Evolutionary conservation across 257 asterid species (phyloP).

Genomic region (Eustoma russellianum): DNA sequence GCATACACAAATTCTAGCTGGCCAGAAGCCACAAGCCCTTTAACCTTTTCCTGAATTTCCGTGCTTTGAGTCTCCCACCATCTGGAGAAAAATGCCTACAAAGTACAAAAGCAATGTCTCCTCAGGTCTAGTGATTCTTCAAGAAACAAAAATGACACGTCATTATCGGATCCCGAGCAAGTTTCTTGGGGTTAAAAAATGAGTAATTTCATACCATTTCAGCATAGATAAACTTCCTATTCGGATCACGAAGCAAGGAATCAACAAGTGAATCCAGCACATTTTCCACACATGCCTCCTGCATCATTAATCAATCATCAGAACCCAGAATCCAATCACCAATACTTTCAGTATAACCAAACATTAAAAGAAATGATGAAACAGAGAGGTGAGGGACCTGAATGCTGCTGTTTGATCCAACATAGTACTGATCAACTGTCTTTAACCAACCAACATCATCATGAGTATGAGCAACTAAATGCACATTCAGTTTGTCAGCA

Average conservation of each 20-base stretch:
- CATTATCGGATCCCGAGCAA: neutral
- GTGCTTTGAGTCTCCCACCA: constrained; percentile 79
- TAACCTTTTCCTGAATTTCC: constrained; percentile 41
- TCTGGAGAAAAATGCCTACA: constrained; percentile 70
- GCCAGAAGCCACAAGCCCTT: constrained; percentile 54
- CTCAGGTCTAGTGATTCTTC: no score
- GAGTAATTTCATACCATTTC: constrained; percentile 51
- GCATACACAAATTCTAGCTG: constrained; percentile 86
- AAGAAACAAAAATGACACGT: no score
- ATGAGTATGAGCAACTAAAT: constrained; percentile 82
- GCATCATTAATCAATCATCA: constrained; percentile 19
- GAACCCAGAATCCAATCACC: neutral
- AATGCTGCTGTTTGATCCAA: constrained; percentile 74
- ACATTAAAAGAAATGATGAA: neutral
- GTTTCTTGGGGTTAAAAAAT: no score
- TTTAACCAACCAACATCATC: constrained; percentile 97
- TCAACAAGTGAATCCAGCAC: constrained; percentile 64
- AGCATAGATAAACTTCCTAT: constrained; percentile 71
- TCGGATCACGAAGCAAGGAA: constrained; percentile 52
- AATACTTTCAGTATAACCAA: neutral
- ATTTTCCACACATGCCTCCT: constrained; percentile 88
- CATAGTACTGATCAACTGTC: constrained; percentile 84
- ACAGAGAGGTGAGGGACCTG: constrained; percentile 33
- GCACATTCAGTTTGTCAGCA: constrained; percentile 74
- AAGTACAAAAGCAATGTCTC: neutral